These are phyloP conservation scores for Saitozyma podzolica DNA, from an alignment of 768 basidiomycete genomes.

Conservation along the genomic window DNA sequence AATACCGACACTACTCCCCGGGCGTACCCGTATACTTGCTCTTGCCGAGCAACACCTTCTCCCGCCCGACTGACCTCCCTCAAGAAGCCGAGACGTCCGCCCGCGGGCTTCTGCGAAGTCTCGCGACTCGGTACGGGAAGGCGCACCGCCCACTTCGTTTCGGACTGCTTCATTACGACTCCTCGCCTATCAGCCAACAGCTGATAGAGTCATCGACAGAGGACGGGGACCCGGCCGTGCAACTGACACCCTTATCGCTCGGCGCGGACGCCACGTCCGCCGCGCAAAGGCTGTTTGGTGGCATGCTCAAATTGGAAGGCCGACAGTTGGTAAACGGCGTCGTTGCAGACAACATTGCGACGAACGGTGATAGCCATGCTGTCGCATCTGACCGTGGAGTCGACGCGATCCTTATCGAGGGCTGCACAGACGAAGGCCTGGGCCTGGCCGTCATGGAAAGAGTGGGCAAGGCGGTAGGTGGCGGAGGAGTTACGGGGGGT, in stretches of 20 bases:
- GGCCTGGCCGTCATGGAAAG: conserved; percentile 95
- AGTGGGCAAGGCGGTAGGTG: conserved; percentile 81
- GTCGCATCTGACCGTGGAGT: conserved; percentile 57
- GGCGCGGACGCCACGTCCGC: conserved; percentile 59
- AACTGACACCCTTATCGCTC: conserved; percentile 38
- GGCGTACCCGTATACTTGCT: conserved; percentile 79
- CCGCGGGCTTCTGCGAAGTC: conserved; percentile 13
- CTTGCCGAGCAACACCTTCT: conserved; percentile 52
- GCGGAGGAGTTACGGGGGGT: conserved; percentile 47
- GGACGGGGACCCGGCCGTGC: background rate
- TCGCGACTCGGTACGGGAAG: conserved; percentile 1
- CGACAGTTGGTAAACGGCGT: background rate
- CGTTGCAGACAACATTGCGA: background rate
- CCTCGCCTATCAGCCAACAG: conserved; percentile 28
- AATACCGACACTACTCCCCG: conserved; percentile 96
- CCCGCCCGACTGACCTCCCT: conserved; percentile 54
- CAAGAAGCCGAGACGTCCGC: conserved; percentile 16
- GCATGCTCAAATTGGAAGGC: conserved; percentile 73
- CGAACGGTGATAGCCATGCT: background rate
- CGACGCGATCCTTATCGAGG: conserved; percentile 81
- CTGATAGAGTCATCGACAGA: background rate
- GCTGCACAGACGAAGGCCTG: conserved; percentile 72
- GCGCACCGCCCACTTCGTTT: conserved; percentile 6
- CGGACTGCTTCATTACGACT: conserved; percentile 40
- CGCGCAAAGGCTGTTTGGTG: conserved; percentile 83